Evolutionary conservation across 2,329 filamentous ascomycete species (phyloP).

Genomic region (Diplodia sapinea): DNA sequence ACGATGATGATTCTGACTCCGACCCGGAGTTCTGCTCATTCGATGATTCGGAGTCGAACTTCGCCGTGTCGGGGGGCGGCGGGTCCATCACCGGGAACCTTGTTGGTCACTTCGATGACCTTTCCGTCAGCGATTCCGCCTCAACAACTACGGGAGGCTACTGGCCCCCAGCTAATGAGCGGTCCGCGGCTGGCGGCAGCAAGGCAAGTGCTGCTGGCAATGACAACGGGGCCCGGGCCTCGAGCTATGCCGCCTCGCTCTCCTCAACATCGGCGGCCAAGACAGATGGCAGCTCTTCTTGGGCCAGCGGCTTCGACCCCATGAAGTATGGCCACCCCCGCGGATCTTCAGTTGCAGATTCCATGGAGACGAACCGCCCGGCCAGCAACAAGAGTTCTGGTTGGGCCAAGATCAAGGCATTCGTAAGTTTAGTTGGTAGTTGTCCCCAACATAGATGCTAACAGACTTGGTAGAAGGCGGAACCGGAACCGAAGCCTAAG

Average conservation of each 20-base stretch:
- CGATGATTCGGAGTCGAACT: background rate
- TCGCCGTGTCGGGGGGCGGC: background rate
- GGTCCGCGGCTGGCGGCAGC: background rate
- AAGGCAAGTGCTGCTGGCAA: background rate
- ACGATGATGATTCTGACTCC: conserved; percentile 40
- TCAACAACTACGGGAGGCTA: background rate
- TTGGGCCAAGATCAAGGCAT: conserved; percentile 41
- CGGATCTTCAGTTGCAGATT: conserved; percentile 33
- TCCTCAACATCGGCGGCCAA: background rate
- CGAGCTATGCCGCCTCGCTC: background rate
- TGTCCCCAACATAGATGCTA: background rate
- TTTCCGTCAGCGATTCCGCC: background rate
- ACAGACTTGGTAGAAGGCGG: background rate
- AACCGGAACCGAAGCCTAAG: background rate
- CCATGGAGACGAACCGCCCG: conserved; percentile 21
- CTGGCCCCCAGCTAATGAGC: background rate
- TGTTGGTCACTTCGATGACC: background rate
- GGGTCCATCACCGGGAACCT: background rate
- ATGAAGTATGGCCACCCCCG: conserved; percentile 37
- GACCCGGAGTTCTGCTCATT: background rate
- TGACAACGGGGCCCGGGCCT: background rate
- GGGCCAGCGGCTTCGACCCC: conserved; percentile 34
- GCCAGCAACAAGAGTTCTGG: conserved; percentile 36
- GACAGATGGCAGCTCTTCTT: background rate
- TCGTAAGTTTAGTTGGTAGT: conserved; percentile 35